Percentiles rank a stretch among this genome's conserved stretches.
Conservation (phyloP, 352 stramenopile genomes). For the Peronosclerospora sorghi region DNA sequence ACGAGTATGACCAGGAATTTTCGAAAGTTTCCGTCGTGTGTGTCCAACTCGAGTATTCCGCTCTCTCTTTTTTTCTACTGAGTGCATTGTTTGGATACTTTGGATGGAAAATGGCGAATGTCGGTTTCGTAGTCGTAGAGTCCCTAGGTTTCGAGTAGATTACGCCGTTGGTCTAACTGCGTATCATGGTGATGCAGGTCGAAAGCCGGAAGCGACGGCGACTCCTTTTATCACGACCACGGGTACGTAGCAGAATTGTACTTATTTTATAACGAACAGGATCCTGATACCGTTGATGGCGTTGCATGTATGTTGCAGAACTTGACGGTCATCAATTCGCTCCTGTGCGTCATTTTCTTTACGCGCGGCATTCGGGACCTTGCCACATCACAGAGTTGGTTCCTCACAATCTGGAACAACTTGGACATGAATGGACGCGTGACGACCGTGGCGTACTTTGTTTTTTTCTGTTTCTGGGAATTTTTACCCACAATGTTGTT, state of each 20-base stretch:
- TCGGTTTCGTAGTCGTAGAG: conserved; percentile 12
- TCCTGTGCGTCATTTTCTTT: conserved; percentile 79
- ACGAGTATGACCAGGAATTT: conserved; percentile 81
- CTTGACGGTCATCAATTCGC: conserved; percentile 65
- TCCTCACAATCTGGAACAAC: conserved; percentile 80
- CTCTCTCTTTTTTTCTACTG: conserved; percentile 68
- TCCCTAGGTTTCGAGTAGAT: background rate
- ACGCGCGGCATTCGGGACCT: conserved; percentile 64
- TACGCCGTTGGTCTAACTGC: background rate
- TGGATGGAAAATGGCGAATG: conserved; percentile 79
- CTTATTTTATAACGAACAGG: background rate
- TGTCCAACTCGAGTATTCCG: conserved; percentile 77
- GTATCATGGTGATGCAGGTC: conserved; percentile 13
- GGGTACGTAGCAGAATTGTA: conserved; percentile 22
- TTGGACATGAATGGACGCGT: conserved; percentile 78
- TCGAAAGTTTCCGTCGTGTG: conserved; percentile 64
- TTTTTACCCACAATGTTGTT: conserved; percentile 73
- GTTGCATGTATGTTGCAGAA: conserved; percentile 26
- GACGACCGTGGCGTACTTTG: conserved; percentile 65
- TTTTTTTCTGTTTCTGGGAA: conserved; percentile 85
- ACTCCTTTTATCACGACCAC: conserved; percentile 63
- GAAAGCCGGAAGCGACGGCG: conserved; percentile 65
- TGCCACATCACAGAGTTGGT: conserved; percentile 75
- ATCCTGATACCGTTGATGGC: conserved; percentile 4
- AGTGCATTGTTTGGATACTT: conserved; percentile 77